Base-by-base conservation (phyloP, 1,284 basidiomycete species). In the Spongispora temasekensis region DNA sequence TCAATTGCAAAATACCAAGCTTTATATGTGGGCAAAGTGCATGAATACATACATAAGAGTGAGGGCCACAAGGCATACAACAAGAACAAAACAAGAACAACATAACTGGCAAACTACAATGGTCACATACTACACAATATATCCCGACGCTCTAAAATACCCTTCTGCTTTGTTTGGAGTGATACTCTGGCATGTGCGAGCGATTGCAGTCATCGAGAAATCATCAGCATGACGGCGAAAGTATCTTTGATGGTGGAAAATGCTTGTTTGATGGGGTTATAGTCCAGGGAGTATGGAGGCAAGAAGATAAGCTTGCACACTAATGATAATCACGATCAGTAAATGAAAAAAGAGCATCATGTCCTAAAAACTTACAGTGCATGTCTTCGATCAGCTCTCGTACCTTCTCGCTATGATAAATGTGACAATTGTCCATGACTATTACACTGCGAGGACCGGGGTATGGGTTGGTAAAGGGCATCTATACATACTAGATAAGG, bases 121-220 rank as follows among this genome's bases (percentile, higher is more conserved):
- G n/a, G n/a, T n/a, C n/a, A n/a, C n/a, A 19, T 44, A 23, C 40
- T 44, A 44, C 40, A 44, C 40, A 44, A 44, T 44, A 12, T 65
- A 63, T 12, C 48, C 60, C 0, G 17, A 65, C 19, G 53, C 55
- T 5, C 28, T 13, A 56, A 64, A 65, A 27, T 56, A 65, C 0
- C 32, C 57, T 9, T 55, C 44, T 7, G 44, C 63, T 30, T 65
- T 65, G 0, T 65, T 53, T 1, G 35, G 55, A 0, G n/a, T 65
- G 27, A 65, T 65, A 6, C 10, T 61, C 28, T 62, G 56, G 42
- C 58, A 65, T 3, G 56, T 56, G 25, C 2, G 23, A 52, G 34
- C 17, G 5, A 58, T 55, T 5, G 31, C 44, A 10, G 40, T 65
- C 34, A 60, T 23, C 4, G 32, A 32, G 2, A 35, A 35, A 23